Percentiles rank a stretch among this genome's conserved stretches.
Evolutionary conservation across 148 eudicot genomes (phyloP).

Genomic region (Fagopyrum tataricum): DNA sequence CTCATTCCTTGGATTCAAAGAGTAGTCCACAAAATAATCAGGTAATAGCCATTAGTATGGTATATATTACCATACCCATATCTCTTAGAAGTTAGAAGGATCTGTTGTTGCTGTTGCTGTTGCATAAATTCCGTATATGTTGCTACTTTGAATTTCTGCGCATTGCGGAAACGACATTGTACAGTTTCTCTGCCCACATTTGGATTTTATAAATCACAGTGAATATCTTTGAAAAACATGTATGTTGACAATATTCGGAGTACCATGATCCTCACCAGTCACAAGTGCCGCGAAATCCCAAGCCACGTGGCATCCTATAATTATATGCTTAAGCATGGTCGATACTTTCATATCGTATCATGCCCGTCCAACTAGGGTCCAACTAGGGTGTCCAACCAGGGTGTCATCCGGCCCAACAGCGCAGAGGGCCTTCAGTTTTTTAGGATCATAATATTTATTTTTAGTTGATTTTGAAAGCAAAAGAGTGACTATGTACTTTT

Average conservation of each 20-base stretch:
- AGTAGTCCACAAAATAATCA: neutral
- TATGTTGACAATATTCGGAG: neutral
- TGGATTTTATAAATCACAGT: neutral
- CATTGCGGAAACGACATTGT: slow-evolving; percentile 10
- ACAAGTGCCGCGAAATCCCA: too few species aligned
- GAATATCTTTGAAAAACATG: neutral
- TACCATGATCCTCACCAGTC: too few species aligned
- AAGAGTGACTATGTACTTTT: too few species aligned
- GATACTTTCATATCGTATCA: too few species aligned
- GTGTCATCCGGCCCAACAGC: too few species aligned
- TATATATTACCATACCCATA: neutral
- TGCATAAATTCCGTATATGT: neutral
- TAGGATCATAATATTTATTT: too few species aligned
- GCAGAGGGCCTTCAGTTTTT: too few species aligned
- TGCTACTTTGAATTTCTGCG: neutral
- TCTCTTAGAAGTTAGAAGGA: slow-evolving; percentile 2
- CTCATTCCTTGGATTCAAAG: neutral
- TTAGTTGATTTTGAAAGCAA: too few species aligned
- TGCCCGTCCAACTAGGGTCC: too few species aligned
- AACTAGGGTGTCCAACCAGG: too few species aligned
- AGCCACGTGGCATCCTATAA: too few species aligned
- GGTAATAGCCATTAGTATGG: neutral
- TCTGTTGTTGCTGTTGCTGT: neutral
- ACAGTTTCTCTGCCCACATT: neutral
- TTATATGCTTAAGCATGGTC: too few species aligned